Base-by-base conservation (phyloP, 768 basidiomycete genomes). In the Calocera cornea region DNA sequence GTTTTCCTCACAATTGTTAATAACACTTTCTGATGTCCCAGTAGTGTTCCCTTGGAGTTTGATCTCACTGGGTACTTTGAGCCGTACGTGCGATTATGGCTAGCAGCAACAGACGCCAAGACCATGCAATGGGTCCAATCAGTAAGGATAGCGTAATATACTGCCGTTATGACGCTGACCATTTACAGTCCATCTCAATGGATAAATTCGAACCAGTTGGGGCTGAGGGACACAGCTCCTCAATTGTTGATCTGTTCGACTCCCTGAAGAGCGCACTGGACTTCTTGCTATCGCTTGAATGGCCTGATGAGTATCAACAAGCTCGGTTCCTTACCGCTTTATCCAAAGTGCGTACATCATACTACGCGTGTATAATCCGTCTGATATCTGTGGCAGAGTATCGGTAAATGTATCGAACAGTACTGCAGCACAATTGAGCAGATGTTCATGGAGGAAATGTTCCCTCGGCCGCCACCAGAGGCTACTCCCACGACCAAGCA, bases 371-470 rank as follows among this genome's bases (percentile, higher is more conserved):
- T 64, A 17, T 1, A 49, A 11, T 41, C 17, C 14, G 8, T 27
- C n/a, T 47, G 17, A 24, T 60, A 29, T 40, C n/a, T 10, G 17
- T 33, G 69, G 16, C 71, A 97, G 94, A 95, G 89, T 0, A 86
- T 97, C 71, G 90, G 90, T 72, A 92, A 92, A 74, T 89, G 90
- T 1, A 80, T 98, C 47, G 91, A 97, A 72, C 89, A 92, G 72
- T 99, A 98, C 74, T 95, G 93, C 72, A 83, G 87, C 14, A 86
- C 81, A 64, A 83, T 99, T 65, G 95, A 97, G 76, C 83, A 86
- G 19, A 83, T 92, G 31, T 99, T 98, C 79, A 86, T 95, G 79
- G 79, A 84, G n/a, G 95, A 97, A 76, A 97, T 97, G 93, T 93
- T 89, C 75, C 92, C 90, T 24, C 86, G 89, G 8, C 86, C 86